These are phyloP conservation scores for Phaeodactylum tricornutum DNA, from an alignment of 108 stramenopile species.

Conservation along the genomic window DNA sequence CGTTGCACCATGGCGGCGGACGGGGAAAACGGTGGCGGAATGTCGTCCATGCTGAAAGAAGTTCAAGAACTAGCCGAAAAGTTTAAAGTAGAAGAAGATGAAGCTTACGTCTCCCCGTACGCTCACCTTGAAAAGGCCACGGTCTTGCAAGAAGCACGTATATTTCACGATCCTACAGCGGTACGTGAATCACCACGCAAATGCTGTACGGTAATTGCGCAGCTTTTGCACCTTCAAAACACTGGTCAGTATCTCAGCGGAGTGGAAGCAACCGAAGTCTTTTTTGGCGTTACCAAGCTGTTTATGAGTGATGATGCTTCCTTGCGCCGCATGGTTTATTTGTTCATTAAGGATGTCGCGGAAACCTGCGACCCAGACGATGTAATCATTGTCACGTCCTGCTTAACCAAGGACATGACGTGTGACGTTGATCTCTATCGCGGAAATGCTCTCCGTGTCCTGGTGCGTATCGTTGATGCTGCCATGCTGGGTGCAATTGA, in stretches of 20 bases:
- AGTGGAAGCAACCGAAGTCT: slow-evolving; percentile 90
- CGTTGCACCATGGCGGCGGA: slow-evolving; percentile 1
- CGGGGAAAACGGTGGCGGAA: slow-evolving; percentile 33
- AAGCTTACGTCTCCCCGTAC: slow-evolving; percentile 83
- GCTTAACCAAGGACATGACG: slow-evolving; percentile 98
- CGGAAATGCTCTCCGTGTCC: slow-evolving; percentile 95
- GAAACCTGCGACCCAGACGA: slow-evolving; percentile 97
- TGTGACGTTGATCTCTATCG: slow-evolving; percentile 95
- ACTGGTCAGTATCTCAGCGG: slow-evolving; percentile 68
- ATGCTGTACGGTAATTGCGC: slow-evolving; percentile 98
- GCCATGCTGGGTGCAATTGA: slow-evolving; percentile 98
- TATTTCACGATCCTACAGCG: slow-evolving; percentile 92
- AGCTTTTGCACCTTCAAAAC: slow-evolving; percentile 86
- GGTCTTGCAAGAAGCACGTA: slow-evolving; percentile 94
- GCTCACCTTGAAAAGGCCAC: slow-evolving; percentile 95
- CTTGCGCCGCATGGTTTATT: slow-evolving; percentile 82
- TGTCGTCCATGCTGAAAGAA: slow-evolving; percentile 64
- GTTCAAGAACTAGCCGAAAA: slow-evolving; percentile 79
- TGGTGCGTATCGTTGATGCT: slow-evolving; percentile 95
- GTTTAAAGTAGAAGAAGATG: slow-evolving; percentile 81
- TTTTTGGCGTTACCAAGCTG: slow-evolving; percentile 99
- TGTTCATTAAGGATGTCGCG: slow-evolving; percentile 99
- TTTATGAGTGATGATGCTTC: slow-evolving; percentile 93
- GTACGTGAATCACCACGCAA: slow-evolving; percentile 93
- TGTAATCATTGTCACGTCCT: slow-evolving; percentile 98